Conservation (phyloP, 768 basidiomycete species). For the Hygrocybe punicea region DNA sequence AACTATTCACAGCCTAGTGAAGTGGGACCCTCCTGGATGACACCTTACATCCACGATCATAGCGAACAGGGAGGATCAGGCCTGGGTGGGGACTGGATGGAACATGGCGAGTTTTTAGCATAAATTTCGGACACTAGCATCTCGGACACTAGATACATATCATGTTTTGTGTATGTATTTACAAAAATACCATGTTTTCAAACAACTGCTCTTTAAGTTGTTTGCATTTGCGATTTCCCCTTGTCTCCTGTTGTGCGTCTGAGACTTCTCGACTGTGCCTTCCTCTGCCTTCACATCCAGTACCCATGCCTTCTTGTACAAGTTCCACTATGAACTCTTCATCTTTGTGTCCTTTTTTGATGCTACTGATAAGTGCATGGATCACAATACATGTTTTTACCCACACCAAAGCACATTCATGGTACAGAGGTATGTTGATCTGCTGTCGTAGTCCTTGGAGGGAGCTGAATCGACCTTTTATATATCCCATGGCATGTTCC, state of each 20-base stretch:
- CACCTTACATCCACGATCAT: not conserved
- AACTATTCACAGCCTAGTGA: too few species aligned
- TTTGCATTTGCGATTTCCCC: not conserved
- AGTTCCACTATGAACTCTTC: slow-evolving; percentile 1
- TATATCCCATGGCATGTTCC: slow-evolving; percentile 28
- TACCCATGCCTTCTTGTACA: not conserved
- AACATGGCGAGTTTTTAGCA: too few species aligned
- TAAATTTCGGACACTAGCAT: not conserved
- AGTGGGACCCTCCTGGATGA: too few species aligned
- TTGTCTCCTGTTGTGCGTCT: not conserved
- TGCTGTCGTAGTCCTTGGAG: slow-evolving; percentile 24
- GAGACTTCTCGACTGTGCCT: not conserved
- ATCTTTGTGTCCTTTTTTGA: slow-evolving; percentile 2
- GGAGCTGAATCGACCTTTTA: slow-evolving; percentile 28
- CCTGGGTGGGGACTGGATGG: too few species aligned
- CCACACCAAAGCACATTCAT: slow-evolving; percentile 17
- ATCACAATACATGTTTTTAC: slow-evolving; percentile 22
- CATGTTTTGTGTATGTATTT: not conserved
- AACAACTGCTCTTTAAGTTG: not conserved
- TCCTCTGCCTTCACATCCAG: not conserved
- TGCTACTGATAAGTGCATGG: slow-evolving; percentile 14
- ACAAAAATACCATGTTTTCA: not conserved
- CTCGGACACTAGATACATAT: not conserved
- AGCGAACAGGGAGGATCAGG: too few species aligned
- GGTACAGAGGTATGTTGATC: slow-evolving; percentile 20